Evolutionary conservation across 768 basidiomycete genomes (phyloP).

Genomic region (Pleurotus pulmonarius): DNA sequence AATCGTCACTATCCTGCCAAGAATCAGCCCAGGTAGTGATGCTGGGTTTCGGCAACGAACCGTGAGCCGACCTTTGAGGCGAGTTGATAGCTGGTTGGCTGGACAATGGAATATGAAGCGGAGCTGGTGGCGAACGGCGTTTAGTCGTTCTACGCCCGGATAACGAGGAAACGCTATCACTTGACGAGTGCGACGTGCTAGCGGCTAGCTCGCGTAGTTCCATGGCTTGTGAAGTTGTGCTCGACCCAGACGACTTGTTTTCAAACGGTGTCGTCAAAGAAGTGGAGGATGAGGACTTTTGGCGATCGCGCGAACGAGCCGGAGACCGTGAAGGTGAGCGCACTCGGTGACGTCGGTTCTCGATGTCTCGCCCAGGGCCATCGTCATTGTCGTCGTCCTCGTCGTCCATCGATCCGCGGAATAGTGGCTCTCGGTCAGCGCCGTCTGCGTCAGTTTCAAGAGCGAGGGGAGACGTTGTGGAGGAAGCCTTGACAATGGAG

Average conservation of each 20-base stretch:
- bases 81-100: constrained; percentile 32
- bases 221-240: constrained; percentile 25
- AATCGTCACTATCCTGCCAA: constrained; percentile 50
- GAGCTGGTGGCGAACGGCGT: constrained; percentile 35
- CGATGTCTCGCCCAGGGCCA: constrained; percentile 35
- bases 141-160: constrained; percentile 30
- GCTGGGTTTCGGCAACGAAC: constrained; percentile 8
- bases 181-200: constrained; percentile 24
- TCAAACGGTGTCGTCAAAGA: constrained; percentile 29
- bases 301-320: constrained; percentile 12
- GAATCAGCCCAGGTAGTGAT: constrained; percentile 40
- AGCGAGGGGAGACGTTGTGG: constrained; percentile 30
- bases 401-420: constrained; percentile 45
- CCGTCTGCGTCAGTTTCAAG: constrained; percentile 37
- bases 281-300: constrained; percentile 21
- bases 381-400: constrained; percentile 37
- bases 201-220: constrained; percentile 40
- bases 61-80: constrained; percentile 17
- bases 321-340: constrained; percentile 31
- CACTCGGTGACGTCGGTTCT: constrained; percentile 31
- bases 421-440: constrained; percentile 60
- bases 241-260: constrained; percentile 35
- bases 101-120: constrained; percentile 31
- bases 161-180: constrained; percentile 17
- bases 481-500: constrained; percentile 78